A percentile compares a stretch with the other conserved stretches of the same genome.
phyloP scores from a whole-genome alignment of 345 rosid genomes.

The Dipteronia sinensis region DNA sequence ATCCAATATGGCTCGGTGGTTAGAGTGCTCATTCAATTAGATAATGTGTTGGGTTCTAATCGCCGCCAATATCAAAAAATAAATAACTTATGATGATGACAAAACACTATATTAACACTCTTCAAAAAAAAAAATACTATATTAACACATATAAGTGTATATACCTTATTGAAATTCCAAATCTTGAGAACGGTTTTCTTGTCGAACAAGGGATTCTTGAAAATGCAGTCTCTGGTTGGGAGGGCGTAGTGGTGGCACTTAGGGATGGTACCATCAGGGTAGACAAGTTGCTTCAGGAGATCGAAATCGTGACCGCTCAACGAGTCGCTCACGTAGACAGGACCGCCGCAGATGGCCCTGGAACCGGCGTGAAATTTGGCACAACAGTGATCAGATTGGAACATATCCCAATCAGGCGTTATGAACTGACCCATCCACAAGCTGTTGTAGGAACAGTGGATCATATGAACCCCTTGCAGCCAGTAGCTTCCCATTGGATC shows the following conservation, averaged over 20 bases:
- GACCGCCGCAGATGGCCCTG: slow-evolving; percentile 90
- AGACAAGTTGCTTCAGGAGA: slow-evolving; percentile 68
- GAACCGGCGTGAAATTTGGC: slow-evolving; percentile 90
- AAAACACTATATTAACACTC: no score
- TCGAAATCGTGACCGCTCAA: slow-evolving; percentile 71
- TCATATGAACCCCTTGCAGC: slow-evolving; percentile 90
- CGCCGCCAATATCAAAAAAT: no score
- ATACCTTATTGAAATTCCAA: slow-evolving; percentile 89
- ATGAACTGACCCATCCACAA: slow-evolving; percentile 91
- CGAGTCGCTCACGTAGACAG: slow-evolving; percentile 77
- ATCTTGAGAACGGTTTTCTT: slow-evolving; percentile 69
- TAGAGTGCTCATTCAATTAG: no score
- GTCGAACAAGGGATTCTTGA: slow-evolving; percentile 82
- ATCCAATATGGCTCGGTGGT: no score
- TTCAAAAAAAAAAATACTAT: no score
- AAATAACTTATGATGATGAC: no score
- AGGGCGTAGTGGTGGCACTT: slow-evolving; percentile 76
- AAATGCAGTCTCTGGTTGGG: slow-evolving; percentile 86
- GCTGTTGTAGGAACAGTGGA: slow-evolving; percentile 93
- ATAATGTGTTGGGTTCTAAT: no score
- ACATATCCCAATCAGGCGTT: slow-evolving; percentile 98
- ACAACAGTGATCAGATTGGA: slow-evolving; percentile 85
- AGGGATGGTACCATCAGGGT: slow-evolving; percentile 81
- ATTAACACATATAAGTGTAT: neutral
- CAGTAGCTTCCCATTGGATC: slow-evolving; percentile 90